Evolutionary conservation across 2,329 filamentous ascomycete species (phyloP), one percentile per base, ranked within the genome.

Genomic region (Myriosclerotinia scirpicola): DNA sequence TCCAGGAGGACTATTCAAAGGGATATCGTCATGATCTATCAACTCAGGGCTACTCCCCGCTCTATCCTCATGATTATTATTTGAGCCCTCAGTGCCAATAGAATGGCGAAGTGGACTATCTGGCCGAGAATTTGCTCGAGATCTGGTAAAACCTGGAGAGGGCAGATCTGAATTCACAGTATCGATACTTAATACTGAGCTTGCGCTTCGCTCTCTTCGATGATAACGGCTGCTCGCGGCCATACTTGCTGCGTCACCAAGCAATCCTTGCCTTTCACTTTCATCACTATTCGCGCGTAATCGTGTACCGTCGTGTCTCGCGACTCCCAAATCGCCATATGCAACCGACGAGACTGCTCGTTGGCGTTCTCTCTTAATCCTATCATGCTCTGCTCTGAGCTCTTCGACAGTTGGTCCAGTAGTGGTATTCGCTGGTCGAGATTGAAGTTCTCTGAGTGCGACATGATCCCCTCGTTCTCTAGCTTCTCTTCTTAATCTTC

Each of bases 261-360:
- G 81, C 11, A 94, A 79, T 0, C 90, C 90, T 54, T 88, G 80
- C 40, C 87, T 81, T 75, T 94, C 90, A 26, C 65, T 91, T 71
- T 93, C 90, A 22, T 82, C 83, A 69, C 89, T 93, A 73, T 88
- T 90, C 46, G 89, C 89, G 40, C 91, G 84, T 38, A 95, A 78
- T 55, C 91, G 82, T 1, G 90, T 91, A 60, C 91, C 91, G 72
- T 95, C 91, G 73, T 91, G 90, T 54, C 89, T 83, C 0, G 90
- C 90, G 17, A 93, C 85, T 44, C 91, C 91, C 5, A 95, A 77
- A 53, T 91, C 89, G 12, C 85, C 89, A 72, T 95, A 95, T 54
- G 87, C 87, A 22, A 95, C 91, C 66, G 87, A 89, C 54, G 89
- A 91, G 4, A 92, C 87, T 20, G 89, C 84, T 36, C 89, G 83